Evolutionary conservation across 495 filamentous ascomycete genomes (phyloP).

Genomic region (Penicillium psychrofluorescens): DNA sequence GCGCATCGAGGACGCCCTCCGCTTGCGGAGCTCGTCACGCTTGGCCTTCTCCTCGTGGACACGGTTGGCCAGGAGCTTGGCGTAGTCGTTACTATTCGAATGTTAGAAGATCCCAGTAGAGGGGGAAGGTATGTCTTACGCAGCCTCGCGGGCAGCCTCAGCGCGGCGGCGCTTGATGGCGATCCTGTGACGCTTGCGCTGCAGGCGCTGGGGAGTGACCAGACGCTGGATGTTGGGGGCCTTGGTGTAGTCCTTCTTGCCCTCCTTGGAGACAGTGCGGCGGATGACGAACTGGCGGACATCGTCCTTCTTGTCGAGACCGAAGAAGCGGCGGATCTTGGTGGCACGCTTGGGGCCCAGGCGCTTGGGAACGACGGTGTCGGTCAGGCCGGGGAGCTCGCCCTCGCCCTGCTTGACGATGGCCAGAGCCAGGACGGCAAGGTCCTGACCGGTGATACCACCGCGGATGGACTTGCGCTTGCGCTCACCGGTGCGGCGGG

Average conservation of each 20-base stretch:
- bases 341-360: slow-evolving; percentile 98
- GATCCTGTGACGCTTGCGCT: slow-evolving; percentile 96
- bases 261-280: slow-evolving; percentile 95
- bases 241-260: slow-evolving; percentile 98
- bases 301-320: slow-evolving; percentile 99
- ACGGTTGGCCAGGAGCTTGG: slow-evolving; percentile 87
- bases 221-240: slow-evolving; percentile 98
- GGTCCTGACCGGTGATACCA: slow-evolving; percentile 92
- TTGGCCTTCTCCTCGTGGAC: slow-evolving; percentile 87
- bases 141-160: slow-evolving; percentile 95
- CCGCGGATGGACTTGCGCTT: slow-evolving; percentile 98
- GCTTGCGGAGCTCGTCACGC: slow-evolving; percentile 88
- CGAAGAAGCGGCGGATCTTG: slow-evolving; percentile 98
- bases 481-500: slow-evolving; percentile 93
- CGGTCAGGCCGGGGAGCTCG: slow-evolving; percentile 92
- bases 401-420: slow-evolving; percentile 96
- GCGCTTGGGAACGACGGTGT: slow-evolving; percentile 94
- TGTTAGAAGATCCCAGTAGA: slow-evolving; percentile 19
- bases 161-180: slow-evolving; percentile 95
- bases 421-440: slow-evolving; percentile 84
- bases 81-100: slow-evolving; percentile 67
- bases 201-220: slow-evolving; percentile 97
- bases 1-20: slow-evolving; percentile 90
- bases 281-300: slow-evolving; percentile 99
- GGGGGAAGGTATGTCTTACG: slow-evolving; percentile 56